These are phyloP conservation scores for Spongospora subterranea DNA, from an alignment of 208 protist genomes.

Conservation along the genomic window DNA sequence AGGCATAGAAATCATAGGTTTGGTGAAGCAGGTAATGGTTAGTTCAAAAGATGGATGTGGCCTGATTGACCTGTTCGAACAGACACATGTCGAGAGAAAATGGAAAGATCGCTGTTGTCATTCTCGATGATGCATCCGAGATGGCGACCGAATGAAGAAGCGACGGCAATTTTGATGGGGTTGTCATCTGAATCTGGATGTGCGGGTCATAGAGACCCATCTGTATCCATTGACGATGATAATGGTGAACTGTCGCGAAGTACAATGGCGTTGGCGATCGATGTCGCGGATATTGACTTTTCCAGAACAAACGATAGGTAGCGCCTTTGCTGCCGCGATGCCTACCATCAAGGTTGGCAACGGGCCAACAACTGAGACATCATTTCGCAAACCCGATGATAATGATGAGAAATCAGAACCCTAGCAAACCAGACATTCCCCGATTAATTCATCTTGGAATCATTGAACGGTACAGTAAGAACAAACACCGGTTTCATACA, in stretches of 20 bases:
- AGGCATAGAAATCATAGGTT: neutral
- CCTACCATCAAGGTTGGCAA: too few species aligned
- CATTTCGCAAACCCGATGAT: too few species aligned
- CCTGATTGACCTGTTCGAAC: neutral
- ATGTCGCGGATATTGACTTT: slow-evolving; percentile 12
- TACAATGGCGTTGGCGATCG: neutral
- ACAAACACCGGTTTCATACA: too few species aligned
- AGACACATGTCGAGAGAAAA: neutral
- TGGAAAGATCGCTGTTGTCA: slow-evolving; percentile 39
- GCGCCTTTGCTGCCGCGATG: too few species aligned
- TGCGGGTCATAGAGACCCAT: neutral
- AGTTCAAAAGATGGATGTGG: neutral
- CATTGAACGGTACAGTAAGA: too few species aligned
- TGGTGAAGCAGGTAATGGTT: neutral
- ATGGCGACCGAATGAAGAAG: neutral
- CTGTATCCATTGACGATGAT: neutral
- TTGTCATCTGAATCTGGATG: neutral
- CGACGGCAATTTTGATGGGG: neutral
- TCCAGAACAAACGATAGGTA: too few species aligned
- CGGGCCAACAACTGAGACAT: too few species aligned
- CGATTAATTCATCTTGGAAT: too few species aligned
- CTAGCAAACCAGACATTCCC: too few species aligned
- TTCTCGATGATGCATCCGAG: slow-evolving; percentile 36
- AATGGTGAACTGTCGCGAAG: neutral
- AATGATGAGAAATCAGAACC: too few species aligned